These are phyloP conservation scores for Pulveroboletus ravenelii DNA, from an alignment of 768 basidiomycete species.

Conservation along the genomic window DNA sequence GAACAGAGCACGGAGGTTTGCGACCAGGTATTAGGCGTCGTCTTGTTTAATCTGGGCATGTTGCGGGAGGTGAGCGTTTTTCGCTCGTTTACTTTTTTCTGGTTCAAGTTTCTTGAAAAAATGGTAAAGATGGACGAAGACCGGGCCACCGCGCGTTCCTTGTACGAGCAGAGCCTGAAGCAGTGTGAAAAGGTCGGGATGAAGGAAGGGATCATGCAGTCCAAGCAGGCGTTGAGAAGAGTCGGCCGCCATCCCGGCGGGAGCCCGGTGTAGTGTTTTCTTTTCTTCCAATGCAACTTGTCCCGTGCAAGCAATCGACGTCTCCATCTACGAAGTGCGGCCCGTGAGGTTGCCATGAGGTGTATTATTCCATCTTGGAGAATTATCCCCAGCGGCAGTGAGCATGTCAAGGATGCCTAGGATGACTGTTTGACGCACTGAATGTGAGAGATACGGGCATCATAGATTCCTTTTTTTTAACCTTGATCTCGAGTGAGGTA, in stretches of 20 bases:
- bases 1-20: conserved; percentile 38
- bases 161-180: conserved; percentile 31
- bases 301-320: not conserved
- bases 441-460: too few species aligned
- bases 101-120: too few species aligned
- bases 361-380: too few species aligned
- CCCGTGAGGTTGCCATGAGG: too few species aligned
- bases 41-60: conserved; percentile 59
- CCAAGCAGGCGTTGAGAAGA: conserved; percentile 32
- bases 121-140: conserved; percentile 32
- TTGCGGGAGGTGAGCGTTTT: conserved; percentile 38
- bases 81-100: not conserved
- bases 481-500: too few species aligned
- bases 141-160: conserved; percentile 20
- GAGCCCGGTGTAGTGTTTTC: not conserved
- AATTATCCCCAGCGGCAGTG: too few species aligned
- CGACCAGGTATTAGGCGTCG: conserved; percentile 51
- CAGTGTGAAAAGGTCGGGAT: conserved; percentile 31
- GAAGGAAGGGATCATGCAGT: conserved; percentile 34
- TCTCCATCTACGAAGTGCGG: too few species aligned
- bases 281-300: too few species aligned
- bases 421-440: too few species aligned
- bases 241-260: conserved; percentile 8
- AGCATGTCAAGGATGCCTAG: too few species aligned
- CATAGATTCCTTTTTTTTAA: too few species aligned